A percentile compares a stretch with the other conserved stretches of the same genome.
These are phyloP conservation scores for Porphyrellus cyaneotinctus DNA, from an alignment of 768 basidiomycete species.

Conservation along the genomic window DNA sequence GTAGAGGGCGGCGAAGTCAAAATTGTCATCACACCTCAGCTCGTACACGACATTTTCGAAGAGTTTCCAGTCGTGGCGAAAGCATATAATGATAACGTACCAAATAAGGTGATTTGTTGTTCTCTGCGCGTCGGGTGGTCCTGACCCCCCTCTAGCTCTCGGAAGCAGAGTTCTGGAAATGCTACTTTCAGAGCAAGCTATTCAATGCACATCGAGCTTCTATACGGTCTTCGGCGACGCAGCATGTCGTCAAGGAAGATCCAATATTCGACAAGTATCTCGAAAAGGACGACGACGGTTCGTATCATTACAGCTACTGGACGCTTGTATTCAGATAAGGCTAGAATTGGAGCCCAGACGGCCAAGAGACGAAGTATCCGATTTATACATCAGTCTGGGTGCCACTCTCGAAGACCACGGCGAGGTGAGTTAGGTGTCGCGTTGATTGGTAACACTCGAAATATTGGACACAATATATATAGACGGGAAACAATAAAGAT, in stretches of 20 bases:
- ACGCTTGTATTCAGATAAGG: background rate
- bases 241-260: constrained; percentile 85
- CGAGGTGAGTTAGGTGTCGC: constrained; percentile 48
- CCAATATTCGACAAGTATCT: constrained; percentile 94
- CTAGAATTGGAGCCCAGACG: constrained; percentile 77
- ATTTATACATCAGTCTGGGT: constrained; percentile 78
- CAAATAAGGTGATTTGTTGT: constrained; percentile 55
- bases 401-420: constrained; percentile 90
- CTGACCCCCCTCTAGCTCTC: constrained; percentile 52
- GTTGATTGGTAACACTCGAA: background rate
- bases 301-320: constrained; percentile 16
- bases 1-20: constrained; percentile 83
- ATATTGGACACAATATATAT: background rate
- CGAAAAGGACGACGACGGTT: constrained; percentile 94
- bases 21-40: constrained; percentile 84
- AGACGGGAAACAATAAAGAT: constrained; percentile 90
- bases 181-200: constrained; percentile 94
- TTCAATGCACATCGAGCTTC: constrained; percentile 95
- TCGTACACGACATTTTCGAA: constrained; percentile 95
- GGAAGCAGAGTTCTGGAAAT: constrained; percentile 92
- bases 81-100: constrained; percentile 92
- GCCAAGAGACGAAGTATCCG: constrained; percentile 59
- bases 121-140: background rate
- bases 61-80: constrained; percentile 94
- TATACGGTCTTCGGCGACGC: constrained; percentile 79